Evolutionary conservation across 2,329 filamentous ascomycete species (phyloP).

Genomic region (Penicillium crustosum): DNA sequence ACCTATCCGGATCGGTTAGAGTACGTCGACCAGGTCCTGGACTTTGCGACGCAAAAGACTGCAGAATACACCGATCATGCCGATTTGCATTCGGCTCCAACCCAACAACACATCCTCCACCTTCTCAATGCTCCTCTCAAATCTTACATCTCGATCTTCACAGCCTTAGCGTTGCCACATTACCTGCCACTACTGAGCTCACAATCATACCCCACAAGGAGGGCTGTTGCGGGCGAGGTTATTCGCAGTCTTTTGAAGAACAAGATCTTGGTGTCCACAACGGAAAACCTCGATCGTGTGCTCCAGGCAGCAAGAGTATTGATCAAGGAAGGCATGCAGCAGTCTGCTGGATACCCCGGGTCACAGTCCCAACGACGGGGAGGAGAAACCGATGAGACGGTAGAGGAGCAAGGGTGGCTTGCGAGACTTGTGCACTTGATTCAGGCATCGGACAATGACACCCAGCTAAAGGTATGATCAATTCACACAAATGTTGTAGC

Average conservation of each 20-base stretch:
- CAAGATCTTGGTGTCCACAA: slow-evolving; percentile 73
- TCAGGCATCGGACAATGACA: slow-evolving; percentile 80
- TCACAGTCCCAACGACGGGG: slow-evolving; percentile 70
- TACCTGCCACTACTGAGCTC: slow-evolving; percentile 87
- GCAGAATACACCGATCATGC: slow-evolving; percentile 87
- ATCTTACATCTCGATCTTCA: slow-evolving; percentile 90
- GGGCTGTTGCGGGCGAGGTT: slow-evolving; percentile 88
- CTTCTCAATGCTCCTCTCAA: slow-evolving; percentile 88
- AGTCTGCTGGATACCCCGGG: slow-evolving; percentile 79
- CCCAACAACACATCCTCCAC: slow-evolving; percentile 84
- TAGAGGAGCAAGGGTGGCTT: slow-evolving; percentile 97
- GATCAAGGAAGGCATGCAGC: slow-evolving; percentile 87
- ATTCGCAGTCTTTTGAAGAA: slow-evolving; percentile 79
- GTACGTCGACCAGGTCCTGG: slow-evolving; percentile 91
- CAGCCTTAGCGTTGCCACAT: slow-evolving; percentile 86
- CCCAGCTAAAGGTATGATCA: slow-evolving; percentile 70
- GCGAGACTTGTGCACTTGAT: slow-evolving; percentile 89
- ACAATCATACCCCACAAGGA: slow-evolving; percentile 87
- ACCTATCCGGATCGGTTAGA: slow-evolving; percentile 91
- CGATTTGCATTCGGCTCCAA: slow-evolving; percentile 84
- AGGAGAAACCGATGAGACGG: slow-evolving; percentile 90
- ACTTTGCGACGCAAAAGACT: slow-evolving; percentile 84
- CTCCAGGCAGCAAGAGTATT: slow-evolving; percentile 85
- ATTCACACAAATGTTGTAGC: background rate
- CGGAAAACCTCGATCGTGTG: slow-evolving; percentile 81